Percentiles rank a stretch among this genome's conserved stretches.
Conservation (phyloP, 2,329 filamentous ascomycete species). For the Aspergillus jensenii region DNA sequence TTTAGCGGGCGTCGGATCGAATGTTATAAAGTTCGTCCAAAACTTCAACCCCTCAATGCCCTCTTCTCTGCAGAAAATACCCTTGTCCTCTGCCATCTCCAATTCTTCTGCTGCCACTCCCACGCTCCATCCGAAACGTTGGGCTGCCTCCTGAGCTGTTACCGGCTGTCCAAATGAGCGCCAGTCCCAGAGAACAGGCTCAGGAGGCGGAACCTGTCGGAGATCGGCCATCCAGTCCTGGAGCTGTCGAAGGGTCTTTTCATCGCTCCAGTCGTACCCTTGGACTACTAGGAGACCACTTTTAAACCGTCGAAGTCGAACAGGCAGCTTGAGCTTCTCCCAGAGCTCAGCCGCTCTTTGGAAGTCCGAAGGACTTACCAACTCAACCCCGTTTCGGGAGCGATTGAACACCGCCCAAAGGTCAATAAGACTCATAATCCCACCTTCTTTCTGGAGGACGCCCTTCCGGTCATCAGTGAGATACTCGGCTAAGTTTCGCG, state of each 20-base stretch:
- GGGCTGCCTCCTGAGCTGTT: conserved; percentile 84
- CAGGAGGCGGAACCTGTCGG: conserved; percentile 63
- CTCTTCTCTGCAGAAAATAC: conserved; percentile 84
- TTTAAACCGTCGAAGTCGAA: conserved; percentile 84
- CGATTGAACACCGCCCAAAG: conserved; percentile 95
- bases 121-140: conserved; percentile 93
- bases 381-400: conserved; percentile 86
- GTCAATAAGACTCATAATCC: conserved; percentile 86
- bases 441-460: conserved; percentile 74
- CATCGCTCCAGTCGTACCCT: conserved; percentile 81
- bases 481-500: conserved; percentile 83
- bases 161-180: conserved; percentile 76
- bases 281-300: conserved; percentile 95
- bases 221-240: conserved; percentile 75
- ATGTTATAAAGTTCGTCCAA: conserved; percentile 72
- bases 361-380: conserved; percentile 89
- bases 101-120: conserved; percentile 94
- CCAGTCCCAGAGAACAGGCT: conserved; percentile 74
- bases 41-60: conserved; percentile 87
- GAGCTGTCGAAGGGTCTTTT: conserved; percentile 78
- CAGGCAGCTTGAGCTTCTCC: conserved; percentile 82
- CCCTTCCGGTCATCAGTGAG: conserved; percentile 80
- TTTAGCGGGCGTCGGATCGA: conserved; percentile 2
- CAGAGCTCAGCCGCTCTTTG: conserved; percentile 85
- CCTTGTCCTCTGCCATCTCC: conserved; percentile 93